A percentile compares a stretch with the other conserved stretches of the same genome.
These are phyloP conservation scores for Juglanconis sp. DNA, from an alignment of 2,329 filamentous ascomycete species.

Conservation along the genomic window DNA sequence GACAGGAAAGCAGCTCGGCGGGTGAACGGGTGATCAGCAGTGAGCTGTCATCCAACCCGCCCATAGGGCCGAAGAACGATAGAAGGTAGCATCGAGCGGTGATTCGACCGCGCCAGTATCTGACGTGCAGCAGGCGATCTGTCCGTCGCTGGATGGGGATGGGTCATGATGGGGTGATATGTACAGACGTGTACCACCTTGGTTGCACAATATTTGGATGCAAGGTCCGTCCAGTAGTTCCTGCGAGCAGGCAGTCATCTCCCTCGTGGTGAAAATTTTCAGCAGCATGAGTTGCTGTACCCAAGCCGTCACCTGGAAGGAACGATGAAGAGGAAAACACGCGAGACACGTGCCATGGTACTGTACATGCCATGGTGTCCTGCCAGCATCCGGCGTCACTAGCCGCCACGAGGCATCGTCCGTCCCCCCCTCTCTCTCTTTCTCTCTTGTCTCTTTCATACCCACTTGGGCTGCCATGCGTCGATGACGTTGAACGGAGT, in stretches of 20 bases:
- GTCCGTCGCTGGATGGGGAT: not conserved
- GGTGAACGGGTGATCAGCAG: not conserved
- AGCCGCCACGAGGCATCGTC: not conserved
- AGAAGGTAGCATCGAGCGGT: not conserved
- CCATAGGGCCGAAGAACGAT: conserved; percentile 7
- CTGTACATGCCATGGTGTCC: not conserved
- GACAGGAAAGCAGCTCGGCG: not conserved
- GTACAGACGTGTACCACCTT: too few relatives aligned
- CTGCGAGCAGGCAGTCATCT: too few relatives aligned
- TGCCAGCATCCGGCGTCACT: not conserved
- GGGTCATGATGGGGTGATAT: not conserved
- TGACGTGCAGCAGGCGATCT: conserved; percentile 12
- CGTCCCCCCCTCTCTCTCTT: not conserved
- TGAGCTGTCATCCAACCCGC: not conserved
- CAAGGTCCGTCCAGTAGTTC: too few relatives aligned
- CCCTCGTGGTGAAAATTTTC: not conserved
- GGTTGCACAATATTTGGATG: too few relatives aligned
- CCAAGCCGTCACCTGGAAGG: not conserved
- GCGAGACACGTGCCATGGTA: not conserved
- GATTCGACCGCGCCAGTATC: not conserved
- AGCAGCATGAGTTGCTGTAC: not conserved
- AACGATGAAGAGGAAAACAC: not conserved
- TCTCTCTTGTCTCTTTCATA: not conserved
- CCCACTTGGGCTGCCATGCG: conserved; percentile 10
- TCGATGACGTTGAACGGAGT: conserved; percentile 1